Percentiles rank a stretch among this genome's conserved stretches.
phyloP scores from a whole-genome alignment of 2,329 filamentous ascomycete genomes.

The Conoideocrella luteorostrata region DNA sequence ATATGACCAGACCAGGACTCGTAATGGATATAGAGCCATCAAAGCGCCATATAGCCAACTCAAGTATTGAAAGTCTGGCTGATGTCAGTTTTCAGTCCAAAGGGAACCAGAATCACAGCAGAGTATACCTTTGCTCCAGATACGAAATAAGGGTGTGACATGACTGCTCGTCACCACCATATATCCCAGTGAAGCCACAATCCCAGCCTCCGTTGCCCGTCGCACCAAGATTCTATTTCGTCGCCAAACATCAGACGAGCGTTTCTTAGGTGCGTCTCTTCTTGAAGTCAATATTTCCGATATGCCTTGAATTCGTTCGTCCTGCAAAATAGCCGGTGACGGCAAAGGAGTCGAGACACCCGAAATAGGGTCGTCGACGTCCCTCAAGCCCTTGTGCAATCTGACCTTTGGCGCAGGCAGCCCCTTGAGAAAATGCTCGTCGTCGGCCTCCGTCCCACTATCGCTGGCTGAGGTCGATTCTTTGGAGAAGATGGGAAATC shows the following conservation, averaged over 20 bases:
- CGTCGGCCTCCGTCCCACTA: slow-evolving; percentile 90
- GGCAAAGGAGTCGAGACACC: slow-evolving; percentile 49
- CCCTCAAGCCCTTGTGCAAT: slow-evolving; percentile 71
- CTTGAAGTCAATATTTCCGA: slow-evolving; percentile 14
- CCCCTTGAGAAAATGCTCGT: slow-evolving; percentile 82
- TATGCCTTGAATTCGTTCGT: slow-evolving; percentile 25
- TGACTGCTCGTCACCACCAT: slow-evolving; percentile 41
- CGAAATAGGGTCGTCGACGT: slow-evolving; percentile 47
- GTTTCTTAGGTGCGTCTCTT: slow-evolving; percentile 13
- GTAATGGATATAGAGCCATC: slow-evolving; percentile 51
- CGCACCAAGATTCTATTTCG: slow-evolving; percentile 46
- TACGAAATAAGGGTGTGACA: slow-evolving; percentile 37
- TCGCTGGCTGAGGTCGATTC: slow-evolving; percentile 65
- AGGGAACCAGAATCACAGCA: neutral
- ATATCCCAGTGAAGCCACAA: slow-evolving; percentile 43
- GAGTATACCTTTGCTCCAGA: slow-evolving; percentile 47
- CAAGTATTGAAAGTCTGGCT: slow-evolving; percentile 37
- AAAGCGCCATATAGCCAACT: slow-evolving; percentile 32
- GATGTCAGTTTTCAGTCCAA: neutral
- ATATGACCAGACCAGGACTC: slow-evolving; percentile 46
- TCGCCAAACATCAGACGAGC: slow-evolving; percentile 24
- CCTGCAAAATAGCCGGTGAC: slow-evolving; percentile 40
- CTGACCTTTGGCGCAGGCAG: slow-evolving; percentile 71
- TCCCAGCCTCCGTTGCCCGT: slow-evolving; percentile 44
- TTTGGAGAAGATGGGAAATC: slow-evolving; percentile 32